Base-by-base conservation (phyloP, 2,329 filamentous ascomycete species). In the Arthrobotrys musiformis region DNA sequence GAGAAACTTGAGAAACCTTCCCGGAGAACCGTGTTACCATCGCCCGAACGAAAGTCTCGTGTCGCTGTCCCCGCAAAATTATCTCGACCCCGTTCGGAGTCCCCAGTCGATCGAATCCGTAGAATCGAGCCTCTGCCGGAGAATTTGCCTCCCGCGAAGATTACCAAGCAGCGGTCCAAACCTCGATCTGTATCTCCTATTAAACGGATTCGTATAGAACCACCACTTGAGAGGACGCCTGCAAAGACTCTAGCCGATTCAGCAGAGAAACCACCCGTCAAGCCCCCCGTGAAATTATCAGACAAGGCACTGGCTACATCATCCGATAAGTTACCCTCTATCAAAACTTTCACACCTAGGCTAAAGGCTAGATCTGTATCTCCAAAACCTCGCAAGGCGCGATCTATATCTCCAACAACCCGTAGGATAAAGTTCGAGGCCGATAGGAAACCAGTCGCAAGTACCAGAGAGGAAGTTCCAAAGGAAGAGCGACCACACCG, bases 11-110 rank as follows among this genome's bases (percentile, higher is more conserved):
- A 58, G 19, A 58, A 58, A 26, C 9, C 30, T 13, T 19, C 33
- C 4, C 54, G 30, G 2, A 24, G 19, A 13, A 26, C 1, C 9
- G 30, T n/a, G 17, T 17, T 24, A 11, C 30, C 33, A 26, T 44
- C 48, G 13, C 22, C 40, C 24, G 35, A 58, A 15, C 37, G 33
- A 8, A 40, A 68, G 11, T 35, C 26, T 22, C 22, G 54, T 2
- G 9, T 13, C 1, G 19, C 13, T 46, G 11, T 28, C 1, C 15
- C 35, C 19, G 9, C 48, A 28, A 68, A 50, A 24, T 28, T 42
- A 2, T 35, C 15, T 13, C 37, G 58, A 50, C 35, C n/a, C 35
- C 72, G 72, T 3, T 76, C 64, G 26, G 58, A 46, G n/a, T 76
- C 72, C 19, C 56, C 72, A 35, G 35, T 52, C 37, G 46, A 63